These are phyloP conservation scores for Monoraphidium neglectum DNA, from an alignment of 139 green algal species.

Conservation along the genomic window DNA sequence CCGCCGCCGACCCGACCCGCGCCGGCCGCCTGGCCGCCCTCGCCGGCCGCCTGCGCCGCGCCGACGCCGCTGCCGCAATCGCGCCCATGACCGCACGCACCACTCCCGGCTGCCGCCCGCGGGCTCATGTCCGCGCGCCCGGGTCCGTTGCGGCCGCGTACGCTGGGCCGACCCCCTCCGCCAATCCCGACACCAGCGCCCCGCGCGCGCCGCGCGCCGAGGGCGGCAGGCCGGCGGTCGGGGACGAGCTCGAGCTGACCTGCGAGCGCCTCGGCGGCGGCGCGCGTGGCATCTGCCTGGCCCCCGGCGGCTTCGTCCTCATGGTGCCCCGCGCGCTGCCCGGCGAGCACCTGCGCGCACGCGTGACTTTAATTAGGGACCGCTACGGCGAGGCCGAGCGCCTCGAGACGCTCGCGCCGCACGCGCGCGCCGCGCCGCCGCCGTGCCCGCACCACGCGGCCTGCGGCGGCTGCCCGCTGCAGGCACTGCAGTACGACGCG, in stretches of 20 bases:
- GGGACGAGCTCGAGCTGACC: slow-evolving; percentile 41
- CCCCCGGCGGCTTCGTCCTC: slow-evolving; percentile 59
- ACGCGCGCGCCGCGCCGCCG: background rate
- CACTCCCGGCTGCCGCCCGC: too few relatives aligned
- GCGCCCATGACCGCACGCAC: background rate
- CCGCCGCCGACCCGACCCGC: background rate
- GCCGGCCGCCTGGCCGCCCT: background rate
- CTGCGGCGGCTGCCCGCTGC: background rate
- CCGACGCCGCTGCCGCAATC: slow-evolving; percentile 4
- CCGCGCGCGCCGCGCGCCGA: too few relatives aligned
- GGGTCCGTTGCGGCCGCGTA: too few relatives aligned
- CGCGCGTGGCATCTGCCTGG: slow-evolving; percentile 63
- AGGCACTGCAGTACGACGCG: background rate
- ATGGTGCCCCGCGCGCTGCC: slow-evolving; percentile 72
- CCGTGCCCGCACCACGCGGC: background rate
- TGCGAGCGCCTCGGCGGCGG: slow-evolving; percentile 35
- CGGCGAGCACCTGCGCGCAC: slow-evolving; percentile 65
- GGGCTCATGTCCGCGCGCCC: too few relatives aligned
- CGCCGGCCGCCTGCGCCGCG: background rate
- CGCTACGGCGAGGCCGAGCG: background rate
- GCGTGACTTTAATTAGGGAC: slow-evolving; percentile 41
- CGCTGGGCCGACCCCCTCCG: too few relatives aligned
- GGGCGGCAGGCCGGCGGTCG: slow-evolving; percentile 3
- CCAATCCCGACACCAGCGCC: too few relatives aligned
- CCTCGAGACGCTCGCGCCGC: background rate